Evolutionary conservation across 164 flowering plant species (phyloP), one percentile per base, ranked within the genome.

Genomic region (Macadamia integrifolia): DNA sequence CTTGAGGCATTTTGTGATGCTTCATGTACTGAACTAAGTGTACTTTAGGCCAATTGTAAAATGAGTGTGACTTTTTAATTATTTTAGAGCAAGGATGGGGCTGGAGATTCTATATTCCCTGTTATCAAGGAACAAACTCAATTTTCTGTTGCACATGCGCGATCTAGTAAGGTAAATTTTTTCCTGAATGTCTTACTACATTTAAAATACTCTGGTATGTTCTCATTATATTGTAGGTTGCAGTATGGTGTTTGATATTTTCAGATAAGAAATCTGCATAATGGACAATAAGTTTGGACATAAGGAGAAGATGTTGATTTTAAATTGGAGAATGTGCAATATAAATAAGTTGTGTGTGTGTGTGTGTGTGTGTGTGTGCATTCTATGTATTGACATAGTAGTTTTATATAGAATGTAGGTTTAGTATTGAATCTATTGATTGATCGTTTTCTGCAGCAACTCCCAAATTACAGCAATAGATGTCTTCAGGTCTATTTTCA

Each of bases 71-170:
- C 58, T 66, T 46, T 57, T 60, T 63, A 18, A 64, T 50, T 74
- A 71, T 73, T 60, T 58, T 70, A 94, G 99, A 79, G 79, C 80
- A 92, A 90, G 78, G 99, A 94, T 69, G 93, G 91, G 61, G 81
- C 92, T n/a, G 89, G 85, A 64, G 99, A 94, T 76, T 79, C 99
- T 69, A 85, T 96, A 67, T 92, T 94, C 77, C 91, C 99, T 65
- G 84, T 83, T 48, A 79, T 90, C 77, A 92, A 86, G 83, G 99
- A 92, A 76, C 98, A 79, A 72, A 79, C 90, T 61, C 98, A 90
- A 66, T 92, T 92, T 77, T 92, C 97, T 50, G 96, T 94, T 77
- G 79, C 97, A 60, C 97, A 90, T 82, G 91, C 99, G 29, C 85
- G 91, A 46, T 85, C 91, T 64, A 90, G 84, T 73, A 94, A 92